Evolutionary conservation across 2,329 filamentous ascomycete genomes (phyloP), one percentile per base, ranked within the genome.

Genomic region (Trichoderma gracile): DNA sequence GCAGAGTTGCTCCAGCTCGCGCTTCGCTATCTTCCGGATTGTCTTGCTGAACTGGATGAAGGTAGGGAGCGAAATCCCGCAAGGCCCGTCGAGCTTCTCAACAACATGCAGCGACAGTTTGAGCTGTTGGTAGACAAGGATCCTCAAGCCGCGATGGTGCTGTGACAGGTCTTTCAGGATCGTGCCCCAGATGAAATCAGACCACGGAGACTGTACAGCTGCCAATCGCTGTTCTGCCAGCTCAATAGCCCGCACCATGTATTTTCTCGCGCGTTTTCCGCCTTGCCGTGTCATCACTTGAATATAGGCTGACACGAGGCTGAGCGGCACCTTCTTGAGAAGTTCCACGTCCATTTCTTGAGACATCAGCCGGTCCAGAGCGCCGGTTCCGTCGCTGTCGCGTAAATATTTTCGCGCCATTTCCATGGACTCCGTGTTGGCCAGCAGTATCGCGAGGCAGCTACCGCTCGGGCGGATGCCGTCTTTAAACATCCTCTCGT

Each of bases 401-500:
- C 69, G 69, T 19, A 89, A 73, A 72, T 86, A 87, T 23, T 72
- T 71, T 40, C 83, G 66, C 0, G 81, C 86, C 10, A 78, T 76
- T 10, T 78, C 71, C 12, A 85, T 69, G 5, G 79, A 81, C 1
- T 73, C 69, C 0, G 87, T 82, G 68, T 85, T 78, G 5, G 78
- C 74, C 1, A 92, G 68, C 1, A 92, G 76, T 19, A 86, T 81
- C 3, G 77, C 76, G 8, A 91, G 79, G 27, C 82, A 84, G 46
- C 77, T 73, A 1, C 79, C 80, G 4, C 76, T 71, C 0, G 87
- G 84, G 7, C 72, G 75, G 21, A 89, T 71, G 1, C 81, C 79
- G 2, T 78, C 77, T 1, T 71, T 72, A 14, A 77, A 72, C 85
- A 93, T 90, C 47, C 81, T 78, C 12, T 79, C 71, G 65, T 89